These are phyloP conservation scores for Noccaea bulbosa DNA, from an alignment of 345 rosid genomes.

Conservation along the genomic window DNA sequence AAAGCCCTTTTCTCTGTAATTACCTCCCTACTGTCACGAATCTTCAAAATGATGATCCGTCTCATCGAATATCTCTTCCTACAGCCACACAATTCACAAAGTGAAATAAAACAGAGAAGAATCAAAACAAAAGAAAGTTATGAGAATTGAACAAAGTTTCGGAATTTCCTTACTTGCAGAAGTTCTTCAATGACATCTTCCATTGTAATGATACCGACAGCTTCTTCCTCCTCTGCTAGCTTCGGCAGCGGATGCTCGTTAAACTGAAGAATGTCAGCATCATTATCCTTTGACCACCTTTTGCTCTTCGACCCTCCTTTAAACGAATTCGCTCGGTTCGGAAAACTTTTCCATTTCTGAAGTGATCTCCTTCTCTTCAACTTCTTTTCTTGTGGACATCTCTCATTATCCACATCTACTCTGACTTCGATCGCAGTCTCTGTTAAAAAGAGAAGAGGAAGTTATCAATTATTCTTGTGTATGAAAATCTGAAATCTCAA, in stretches of 20 bases:
- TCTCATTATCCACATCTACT: constrained; percentile 61
- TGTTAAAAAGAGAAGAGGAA: constrained; percentile 20
- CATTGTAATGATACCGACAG: constrained; percentile 87
- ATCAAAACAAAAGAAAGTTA: neutral
- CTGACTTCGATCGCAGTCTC: constrained; percentile 54
- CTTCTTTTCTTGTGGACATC: constrained; percentile 43
- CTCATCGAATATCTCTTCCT: constrained; percentile 97
- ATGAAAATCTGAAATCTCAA: neutral
- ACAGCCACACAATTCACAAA: constrained; percentile 1
- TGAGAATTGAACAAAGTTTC: neutral
- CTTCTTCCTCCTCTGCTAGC: constrained; percentile 76
- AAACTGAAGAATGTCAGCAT: constrained; percentile 65
- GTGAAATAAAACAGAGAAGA: neutral
- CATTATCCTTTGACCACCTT: constrained; percentile 70
- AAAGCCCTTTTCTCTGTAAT: too few species aligned
- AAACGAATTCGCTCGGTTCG: constrained; percentile 45
- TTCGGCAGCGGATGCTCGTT: constrained; percentile 59
- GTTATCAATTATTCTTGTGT: neutral
- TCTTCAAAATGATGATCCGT: constrained; percentile 79
- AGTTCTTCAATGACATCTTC: constrained; percentile 97
- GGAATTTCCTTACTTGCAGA: constrained; percentile 56
- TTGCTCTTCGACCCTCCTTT: constrained; percentile 57
- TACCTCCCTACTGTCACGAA: constrained; percentile 41
- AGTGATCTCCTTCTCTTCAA: constrained; percentile 60
- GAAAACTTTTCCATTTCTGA: constrained; percentile 81